A percentile compares a stretch with the other conserved stretches of the same genome.
Evolutionary conservation across 306 rosid species (phyloP).

Genomic region (Gastrolobium villosum): DNA sequence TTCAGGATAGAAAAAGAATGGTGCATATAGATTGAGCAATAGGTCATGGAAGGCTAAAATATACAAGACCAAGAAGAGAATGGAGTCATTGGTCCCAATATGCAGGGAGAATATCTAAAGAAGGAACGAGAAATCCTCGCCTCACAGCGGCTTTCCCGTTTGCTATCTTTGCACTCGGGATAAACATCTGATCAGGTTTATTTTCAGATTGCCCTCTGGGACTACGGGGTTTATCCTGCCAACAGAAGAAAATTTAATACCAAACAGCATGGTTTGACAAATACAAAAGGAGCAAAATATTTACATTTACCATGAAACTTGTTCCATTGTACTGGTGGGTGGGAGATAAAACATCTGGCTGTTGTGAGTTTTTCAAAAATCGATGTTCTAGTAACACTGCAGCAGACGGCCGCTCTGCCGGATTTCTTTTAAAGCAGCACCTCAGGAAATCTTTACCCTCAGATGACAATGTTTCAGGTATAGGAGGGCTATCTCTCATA

Average conservation of each 20-base stretch:
- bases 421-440: conserved; percentile 88
- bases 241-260: conserved; percentile 38
- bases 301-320: conserved; percentile 61
- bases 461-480: conserved; percentile 78
- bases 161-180: conserved; percentile 42
- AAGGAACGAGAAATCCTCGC: conserved; percentile 50
- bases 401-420: conserved; percentile 87
- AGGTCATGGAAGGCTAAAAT: conserved; percentile 40
- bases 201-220: conserved; percentile 57
- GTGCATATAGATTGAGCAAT: conserved; percentile 51
- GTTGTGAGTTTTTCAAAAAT: conserved; percentile 74
- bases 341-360: conserved; percentile 56
- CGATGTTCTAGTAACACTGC: conserved; percentile 76
- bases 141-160: conserved; percentile 62
- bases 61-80: conserved; percentile 16
- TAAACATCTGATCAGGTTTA: conserved; percentile 53
- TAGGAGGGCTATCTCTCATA: conserved; percentile 78
- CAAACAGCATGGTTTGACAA: conserved; percentile 32
- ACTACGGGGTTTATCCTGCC: conserved; percentile 69
- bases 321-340: conserved; percentile 50
- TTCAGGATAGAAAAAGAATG: conserved; percentile 54
- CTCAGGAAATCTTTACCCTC: conserved; percentile 85
- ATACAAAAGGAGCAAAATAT: conserved; percentile 8
- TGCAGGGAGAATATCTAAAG: conserved; percentile 37
- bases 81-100: conserved; percentile 35